Base-by-base conservation (phyloP, 2,329 filamentous ascomycete species). In the Calonectria hongkongensis region DNA sequence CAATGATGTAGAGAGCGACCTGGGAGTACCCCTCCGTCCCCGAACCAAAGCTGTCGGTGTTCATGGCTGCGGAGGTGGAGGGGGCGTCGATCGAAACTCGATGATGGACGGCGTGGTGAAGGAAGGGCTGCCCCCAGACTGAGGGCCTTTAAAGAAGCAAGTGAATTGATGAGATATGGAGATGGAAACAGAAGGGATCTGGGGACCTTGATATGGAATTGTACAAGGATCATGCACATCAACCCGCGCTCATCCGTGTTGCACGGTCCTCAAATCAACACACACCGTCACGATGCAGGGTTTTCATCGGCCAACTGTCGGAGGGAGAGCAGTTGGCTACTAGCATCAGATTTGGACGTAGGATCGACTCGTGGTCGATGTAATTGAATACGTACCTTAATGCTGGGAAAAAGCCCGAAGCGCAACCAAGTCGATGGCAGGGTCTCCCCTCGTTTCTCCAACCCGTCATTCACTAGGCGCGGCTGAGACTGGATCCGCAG, bases 1-100 rank as follows among this genome's bases (percentile, higher is more conserved):
- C 70, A 70, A 82, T 76, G 51, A 80, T 75, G 43, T 73, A 79
- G 45, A 76, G 63, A 33, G 76, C 70, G 43, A 62, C 68, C 18
- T 74, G 72, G 18, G 79, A 77, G 60, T 70, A 73, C 25, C 73
- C 77, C 16, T 74, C 66, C 9, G 77, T 74, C 54, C 78, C 79
- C 15, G 78, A 80, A 13, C 78, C 78, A 12, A 80, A 80, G 71
- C 21, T 54, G n/a, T 48, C 48, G 45, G 56, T 10, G 47, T 47
- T 50, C 76, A 78, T 78, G 62, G 62, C 48, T 68, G 50, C 28
- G 33, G 36, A 10, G 21, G 39, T 54, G 58, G 39, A 50, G 33
- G 30, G 21, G 39, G 2, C 27, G 16, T 48, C 10, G 48, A 27
- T 12, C 7, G 16, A 28, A 27, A 56, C 58, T 36, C 36, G 39